Conservation (phyloP, 768 basidiomycete genomes). For the Lentinus brumalis region DNA sequence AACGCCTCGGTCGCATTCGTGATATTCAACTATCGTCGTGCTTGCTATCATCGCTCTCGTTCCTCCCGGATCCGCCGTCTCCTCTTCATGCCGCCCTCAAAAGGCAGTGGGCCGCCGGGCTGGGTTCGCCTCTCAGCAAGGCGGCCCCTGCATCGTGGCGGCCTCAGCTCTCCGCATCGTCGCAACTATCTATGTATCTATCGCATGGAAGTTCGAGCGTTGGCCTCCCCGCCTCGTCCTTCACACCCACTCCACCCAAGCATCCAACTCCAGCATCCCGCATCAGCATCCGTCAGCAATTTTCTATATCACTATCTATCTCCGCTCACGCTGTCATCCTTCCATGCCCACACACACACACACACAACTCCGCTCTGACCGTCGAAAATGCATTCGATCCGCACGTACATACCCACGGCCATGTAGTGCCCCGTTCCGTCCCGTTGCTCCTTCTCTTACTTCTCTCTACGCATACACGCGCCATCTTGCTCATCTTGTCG, state of each 20-base stretch:
- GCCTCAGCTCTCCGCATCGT: not conserved
- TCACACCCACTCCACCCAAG: not conserved
- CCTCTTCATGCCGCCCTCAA: not conserved
- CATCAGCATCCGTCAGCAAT: constrained; percentile 15
- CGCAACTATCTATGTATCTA: constrained; percentile 21
- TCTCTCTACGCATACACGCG: not conserved
- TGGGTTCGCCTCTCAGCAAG: not conserved
- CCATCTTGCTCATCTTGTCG: not conserved
- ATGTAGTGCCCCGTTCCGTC: not conserved
- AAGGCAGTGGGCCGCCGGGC: constrained; percentile 4
- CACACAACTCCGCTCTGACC: constrained; percentile 14
- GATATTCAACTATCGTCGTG: constrained; percentile 18
- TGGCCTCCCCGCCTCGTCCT: constrained; percentile 6
- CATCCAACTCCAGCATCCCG: not conserved
- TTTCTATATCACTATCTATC: constrained; percentile 20
- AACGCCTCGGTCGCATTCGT: constrained; percentile 9
- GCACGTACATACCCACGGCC: constrained; percentile 15
- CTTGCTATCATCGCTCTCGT: constrained; percentile 11
- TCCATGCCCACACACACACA: constrained; percentile 4
- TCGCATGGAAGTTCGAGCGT: constrained; percentile 4
- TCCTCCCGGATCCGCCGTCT: not conserved
- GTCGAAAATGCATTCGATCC: constrained; percentile 15
- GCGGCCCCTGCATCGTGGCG: not conserved
- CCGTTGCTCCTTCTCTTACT: not conserved
- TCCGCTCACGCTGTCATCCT: constrained; percentile 6